phyloP scores from a whole-genome alignment of 2,329 filamentous ascomycete genomes.

The Orbilia javanica region DNA sequence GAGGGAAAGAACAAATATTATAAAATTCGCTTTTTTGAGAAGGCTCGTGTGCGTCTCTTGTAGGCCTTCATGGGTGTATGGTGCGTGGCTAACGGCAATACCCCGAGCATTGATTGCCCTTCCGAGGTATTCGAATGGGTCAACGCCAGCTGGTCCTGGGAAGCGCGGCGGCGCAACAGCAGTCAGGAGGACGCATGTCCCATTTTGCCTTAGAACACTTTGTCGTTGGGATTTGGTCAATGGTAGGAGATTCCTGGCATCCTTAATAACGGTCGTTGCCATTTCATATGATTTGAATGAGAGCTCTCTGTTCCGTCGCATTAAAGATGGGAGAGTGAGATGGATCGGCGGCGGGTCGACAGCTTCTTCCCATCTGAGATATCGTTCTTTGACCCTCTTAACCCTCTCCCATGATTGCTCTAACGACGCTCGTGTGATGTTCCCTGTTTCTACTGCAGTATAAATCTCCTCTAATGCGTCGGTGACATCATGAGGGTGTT shows the following conservation, averaged over 20 bases:
- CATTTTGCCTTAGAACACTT: conserved; percentile 63
- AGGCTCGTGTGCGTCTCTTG: conserved; percentile 75
- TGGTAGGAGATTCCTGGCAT: conserved; percentile 88
- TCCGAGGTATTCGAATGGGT: conserved; percentile 81
- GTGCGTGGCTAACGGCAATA: conserved; percentile 76
- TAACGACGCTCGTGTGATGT: conserved; percentile 84
- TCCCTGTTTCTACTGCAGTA: conserved; percentile 88
- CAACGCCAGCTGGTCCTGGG: conserved; percentile 67
- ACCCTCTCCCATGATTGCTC: conserved; percentile 83
- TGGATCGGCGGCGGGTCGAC: conserved; percentile 80
- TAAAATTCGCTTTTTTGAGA: conserved; percentile 72
- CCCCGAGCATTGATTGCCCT: conserved; percentile 73
- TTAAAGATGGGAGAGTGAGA: conserved; percentile 78
- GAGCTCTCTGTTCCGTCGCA: conserved; percentile 84
- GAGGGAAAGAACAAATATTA: conserved; percentile 74
- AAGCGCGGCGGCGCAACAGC: conserved; percentile 70
- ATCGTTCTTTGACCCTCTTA: conserved; percentile 82
- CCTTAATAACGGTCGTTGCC: conserved; percentile 91
- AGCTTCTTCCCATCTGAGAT: conserved; percentile 90
- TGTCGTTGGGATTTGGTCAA: conserved; percentile 63
- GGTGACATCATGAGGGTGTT: conserved; percentile 48
- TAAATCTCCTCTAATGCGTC: conserved; percentile 78
- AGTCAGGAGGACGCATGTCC: conserved; percentile 68
- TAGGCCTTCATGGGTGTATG: conserved; percentile 77
- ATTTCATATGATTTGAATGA: conserved; percentile 89